Conservation (phyloP, 2,329 filamentous ascomycete genomes). For the Xylaria sp. region DNA sequence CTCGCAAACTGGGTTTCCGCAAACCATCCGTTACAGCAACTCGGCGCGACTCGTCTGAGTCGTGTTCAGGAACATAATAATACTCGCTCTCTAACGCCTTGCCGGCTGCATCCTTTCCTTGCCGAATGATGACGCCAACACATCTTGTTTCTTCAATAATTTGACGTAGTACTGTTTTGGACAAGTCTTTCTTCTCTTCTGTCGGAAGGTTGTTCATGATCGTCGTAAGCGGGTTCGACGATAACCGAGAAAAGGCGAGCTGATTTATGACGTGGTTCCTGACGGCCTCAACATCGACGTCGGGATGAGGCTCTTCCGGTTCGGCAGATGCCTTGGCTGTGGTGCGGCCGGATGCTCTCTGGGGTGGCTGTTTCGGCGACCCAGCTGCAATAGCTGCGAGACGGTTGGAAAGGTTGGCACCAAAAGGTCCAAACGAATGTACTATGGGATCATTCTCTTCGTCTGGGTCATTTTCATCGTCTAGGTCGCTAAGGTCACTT, state of each 20-base stretch:
- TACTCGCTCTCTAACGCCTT: constrained; percentile 95
- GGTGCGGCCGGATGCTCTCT: constrained; percentile 37
- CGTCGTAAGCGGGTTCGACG: constrained; percentile 88
- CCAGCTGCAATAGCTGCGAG: constrained; percentile 79
- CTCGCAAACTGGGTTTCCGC: constrained; percentile 86
- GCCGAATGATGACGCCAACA: constrained; percentile 86
- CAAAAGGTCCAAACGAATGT: constrained; percentile 91
- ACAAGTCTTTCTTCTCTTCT: constrained; percentile 68
- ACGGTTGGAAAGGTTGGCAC: constrained; percentile 83
- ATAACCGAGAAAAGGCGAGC: constrained; percentile 91
- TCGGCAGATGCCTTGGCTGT: constrained; percentile 43
- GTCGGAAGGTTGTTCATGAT: constrained; percentile 87
- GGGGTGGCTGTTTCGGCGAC: constrained; percentile 66
- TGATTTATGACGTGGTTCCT: constrained; percentile 94
- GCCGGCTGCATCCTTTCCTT: constrained; percentile 95
- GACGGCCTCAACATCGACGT: constrained; percentile 60
- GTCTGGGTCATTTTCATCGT: constrained; percentile 81
- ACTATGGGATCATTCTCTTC: constrained; percentile 96
- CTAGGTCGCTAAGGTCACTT: constrained; percentile 66
- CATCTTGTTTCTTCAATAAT: constrained; percentile 80
- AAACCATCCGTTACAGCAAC: constrained; percentile 86
- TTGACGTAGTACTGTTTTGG: constrained; percentile 71
- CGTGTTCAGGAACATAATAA: constrained; percentile 92
- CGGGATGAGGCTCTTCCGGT: constrained; percentile 46
- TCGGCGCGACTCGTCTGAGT: constrained; percentile 80